Percentiles rank a stretch among this genome's conserved stretches.
phyloP scores from a whole-genome alignment of 148 eudicot species.

The Linanthus parryae region DNA sequence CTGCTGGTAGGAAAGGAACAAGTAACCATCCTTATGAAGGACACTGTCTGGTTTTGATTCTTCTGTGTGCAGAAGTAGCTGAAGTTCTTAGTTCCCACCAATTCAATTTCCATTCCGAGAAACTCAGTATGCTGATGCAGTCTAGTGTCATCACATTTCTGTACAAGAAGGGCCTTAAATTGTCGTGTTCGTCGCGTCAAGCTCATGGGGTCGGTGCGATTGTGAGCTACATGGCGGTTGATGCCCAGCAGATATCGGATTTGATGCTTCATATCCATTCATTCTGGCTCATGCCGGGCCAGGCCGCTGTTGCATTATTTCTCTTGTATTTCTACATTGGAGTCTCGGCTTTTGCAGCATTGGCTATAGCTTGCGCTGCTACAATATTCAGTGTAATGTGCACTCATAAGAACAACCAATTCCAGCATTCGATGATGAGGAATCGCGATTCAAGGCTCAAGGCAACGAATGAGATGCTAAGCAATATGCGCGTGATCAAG shows the following conservation, averaged over 20 bases:
- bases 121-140: conserved; percentile 19
- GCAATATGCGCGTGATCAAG: conserved; percentile 21
- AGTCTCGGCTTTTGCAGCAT: conserved; percentile 8
- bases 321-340: conserved; percentile 16
- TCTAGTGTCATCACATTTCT: conserved; percentile 13
- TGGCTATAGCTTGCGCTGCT: conserved; percentile 6
- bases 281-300: conserved; percentile 19
- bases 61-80: conserved; percentile 8
- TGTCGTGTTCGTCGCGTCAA: conserved; percentile 16
- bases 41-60: conserved; percentile 12
- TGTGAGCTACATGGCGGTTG: conserved; percentile 20
- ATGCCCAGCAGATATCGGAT: conserved; percentile 19
- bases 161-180: conserved; percentile 18
- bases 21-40: conserved; percentile 11
- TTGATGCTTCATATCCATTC: conserved; percentile 15
- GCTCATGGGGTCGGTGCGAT: conserved; percentile 20
- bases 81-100: conserved; percentile 20
- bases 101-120: conserved; percentile 15
- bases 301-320: conserved; percentile 10
- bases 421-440: conserved; percentile 12
- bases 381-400: conserved; percentile 8
- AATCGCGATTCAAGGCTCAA: conserved; percentile 19
- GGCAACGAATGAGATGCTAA: conserved; percentile 20
- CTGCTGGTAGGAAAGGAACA: conserved; percentile 14
- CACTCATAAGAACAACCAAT: neutral